Evolutionary conservation across 2,329 filamentous ascomycete genomes (phyloP).

Genomic region (Alternaria triticimaculans): DNA sequence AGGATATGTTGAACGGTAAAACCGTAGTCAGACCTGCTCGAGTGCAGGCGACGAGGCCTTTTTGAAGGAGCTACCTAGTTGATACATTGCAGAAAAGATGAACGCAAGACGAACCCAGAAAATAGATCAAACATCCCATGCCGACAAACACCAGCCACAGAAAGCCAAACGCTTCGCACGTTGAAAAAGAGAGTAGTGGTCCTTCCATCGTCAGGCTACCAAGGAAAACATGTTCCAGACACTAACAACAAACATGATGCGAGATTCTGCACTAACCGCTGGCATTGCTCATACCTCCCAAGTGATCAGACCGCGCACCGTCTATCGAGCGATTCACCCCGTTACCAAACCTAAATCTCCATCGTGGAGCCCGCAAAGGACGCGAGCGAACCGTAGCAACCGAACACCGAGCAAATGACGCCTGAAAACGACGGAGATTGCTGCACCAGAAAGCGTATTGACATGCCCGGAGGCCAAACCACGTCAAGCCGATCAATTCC

Average conservation of each 20-base stretch:
- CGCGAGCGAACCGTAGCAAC: conserved; percentile 34
- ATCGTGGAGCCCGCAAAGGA: conserved; percentile 30
- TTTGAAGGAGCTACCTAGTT: conserved; percentile 40
- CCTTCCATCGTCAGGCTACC: conserved; percentile 13
- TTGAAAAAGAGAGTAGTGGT: conserved; percentile 32
- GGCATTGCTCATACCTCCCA: conserved; percentile 28
- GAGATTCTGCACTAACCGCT: conserved; percentile 41
- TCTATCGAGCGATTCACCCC: conserved; percentile 27
- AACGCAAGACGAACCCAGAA: conserved; percentile 22
- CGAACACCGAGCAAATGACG: conserved; percentile 46
- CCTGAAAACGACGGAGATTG: conserved; percentile 38
- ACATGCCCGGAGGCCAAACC: conserved; percentile 25
- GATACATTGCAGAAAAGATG: conserved; percentile 40
- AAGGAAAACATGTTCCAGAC: conserved; percentile 27
- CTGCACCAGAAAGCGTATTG: conserved; percentile 37
- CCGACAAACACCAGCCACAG: conserved; percentile 24
- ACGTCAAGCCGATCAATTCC: conserved; percentile 24
- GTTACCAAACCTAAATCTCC: conserved; percentile 34
- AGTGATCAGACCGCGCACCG: conserved; percentile 28
- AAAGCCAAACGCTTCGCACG: conserved; percentile 28
- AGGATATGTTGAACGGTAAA: conserved; percentile 20
- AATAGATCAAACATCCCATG: conserved; percentile 21
- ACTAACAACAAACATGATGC: conserved; percentile 43
- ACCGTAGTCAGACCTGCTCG: conserved; percentile 27
- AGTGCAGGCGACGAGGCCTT: conserved; percentile 28